A percentile compares a stretch with the other conserved stretches of the same genome.
Conservation (phyloP, 805 yeast genomes). For the Wickerhamomyces hampshirensis region DNA sequence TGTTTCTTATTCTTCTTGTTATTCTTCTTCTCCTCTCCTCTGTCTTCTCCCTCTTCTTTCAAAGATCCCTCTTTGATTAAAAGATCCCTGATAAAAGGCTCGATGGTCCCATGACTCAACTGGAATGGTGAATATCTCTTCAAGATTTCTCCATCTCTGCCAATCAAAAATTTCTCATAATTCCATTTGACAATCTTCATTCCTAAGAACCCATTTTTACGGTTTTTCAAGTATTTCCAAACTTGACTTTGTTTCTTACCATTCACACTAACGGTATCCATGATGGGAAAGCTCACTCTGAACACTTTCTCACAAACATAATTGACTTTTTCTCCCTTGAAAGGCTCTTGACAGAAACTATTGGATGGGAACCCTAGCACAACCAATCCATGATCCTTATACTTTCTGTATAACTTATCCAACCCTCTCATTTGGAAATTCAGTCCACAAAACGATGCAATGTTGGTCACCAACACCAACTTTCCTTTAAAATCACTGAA, state of each 20-base stretch:
- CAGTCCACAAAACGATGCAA: slow-evolving; percentile 81
- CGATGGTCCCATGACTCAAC: slow-evolving; percentile 3
- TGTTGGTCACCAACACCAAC: slow-evolving; percentile 79
- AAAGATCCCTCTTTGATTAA: not conserved
- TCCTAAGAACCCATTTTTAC: slow-evolving; percentile 55
- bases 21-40: not conserved
- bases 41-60: not conserved
- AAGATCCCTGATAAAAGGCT: not conserved
- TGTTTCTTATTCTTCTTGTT: not conserved
- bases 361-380: slow-evolving; percentile 88
- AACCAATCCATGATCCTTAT: slow-evolving; percentile 56
- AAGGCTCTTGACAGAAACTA: slow-evolving; percentile 72
- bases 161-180: slow-evolving; percentile 64
- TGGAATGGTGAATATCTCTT: slow-evolving; percentile 38
- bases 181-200: slow-evolving; percentile 67
- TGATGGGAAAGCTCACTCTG: slow-evolving; percentile 75
- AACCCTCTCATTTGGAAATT: slow-evolving; percentile 74
- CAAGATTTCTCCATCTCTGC: slow-evolving; percentile 52
- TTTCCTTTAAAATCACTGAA: slow-evolving; percentile 64
- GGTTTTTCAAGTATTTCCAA: slow-evolving; percentile 60
- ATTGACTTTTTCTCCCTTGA: slow-evolving; percentile 65
- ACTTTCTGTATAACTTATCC: slow-evolving; percentile 62
- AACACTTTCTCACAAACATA: slow-evolving; percentile 69
- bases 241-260: slow-evolving; percentile 69
- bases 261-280: slow-evolving; percentile 75